Evolutionary conservation across 164 flowering plant species (phyloP), one percentile per base, ranked within the genome.

Genomic region (Vitis cinerea): DNA sequence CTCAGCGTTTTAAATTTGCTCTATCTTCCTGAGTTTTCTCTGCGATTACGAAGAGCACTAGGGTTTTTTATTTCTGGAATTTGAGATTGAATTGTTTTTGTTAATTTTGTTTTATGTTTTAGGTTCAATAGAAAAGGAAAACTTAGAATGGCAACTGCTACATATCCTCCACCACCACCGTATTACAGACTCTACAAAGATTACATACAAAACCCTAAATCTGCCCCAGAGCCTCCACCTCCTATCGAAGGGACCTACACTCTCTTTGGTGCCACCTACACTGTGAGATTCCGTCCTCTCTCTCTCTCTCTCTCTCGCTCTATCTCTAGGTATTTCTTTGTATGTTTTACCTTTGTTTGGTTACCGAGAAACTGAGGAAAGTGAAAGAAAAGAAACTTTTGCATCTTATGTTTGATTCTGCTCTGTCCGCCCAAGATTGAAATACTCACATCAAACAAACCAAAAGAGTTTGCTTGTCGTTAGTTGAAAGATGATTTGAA

Each of bases 91-190:
- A 3, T 37, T 37, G 44, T 37, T 37, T 37, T 37, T 37, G 6
- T 37, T 37, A 37, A 37, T 37, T 37, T 37, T 3, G 44, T 37
- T 37, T 23, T 6, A 37, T 37, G 44, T 31, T 23, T 64, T 51
- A 50, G 47, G 47, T 50, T 64, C 44, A 37, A 37, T 50, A 14
- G 44, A 1, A 23, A 67, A 31, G 11, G 8, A 27, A 12, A n/a
- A 23, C 23, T 59, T 16, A n/a, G 12, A 29, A 79, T 79, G 82
- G 83, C 94, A 14, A 83, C 97, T 14, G 88, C 99, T 12, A 79
- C 99, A 2, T 94, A 91, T 63, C 99, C 99, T 9, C 99, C 99
- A 5, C 99, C 97, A 29, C 99, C 99, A 1, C 95, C 99, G 13
- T 94, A 67, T 74, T 94, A 94, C 79, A 86, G 77, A 72, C 94